Base-by-base conservation (phyloP, 176 grass and related monocot genomes). In the Juncus inflexus region DNA sequence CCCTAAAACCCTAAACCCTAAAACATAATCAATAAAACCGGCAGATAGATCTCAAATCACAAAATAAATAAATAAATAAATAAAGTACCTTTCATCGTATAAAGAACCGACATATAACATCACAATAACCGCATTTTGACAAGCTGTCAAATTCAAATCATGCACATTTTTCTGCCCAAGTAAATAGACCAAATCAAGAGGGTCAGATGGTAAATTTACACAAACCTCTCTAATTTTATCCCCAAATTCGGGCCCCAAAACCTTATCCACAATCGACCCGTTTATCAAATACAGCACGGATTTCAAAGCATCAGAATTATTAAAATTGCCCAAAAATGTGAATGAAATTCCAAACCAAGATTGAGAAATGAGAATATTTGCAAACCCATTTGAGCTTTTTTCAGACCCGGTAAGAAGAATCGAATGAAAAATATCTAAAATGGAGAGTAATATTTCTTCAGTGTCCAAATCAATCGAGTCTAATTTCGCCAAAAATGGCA, bases 301-400 rank as follows among this genome's bases (percentile, higher is more conserved):
- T 83, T 86, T 96, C 73, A 96, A 79, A 85, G 59, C 64, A 43
- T 83, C 82, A 10, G 83, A 79, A 28, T 9, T 9, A 72, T 84
- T 74, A 89, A 91, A 96, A 67, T 91, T 64, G 52, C 87, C 92
- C 66, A 96, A 80, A 64, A 85, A 83, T 64, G 84, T 87, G 81
- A 91, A 96, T 45, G 87, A 91, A 50, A 96, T 76, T 61, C 74
- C 74, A 71, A 96, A 96, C 92, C 87, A 96, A 79, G 82, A 91
- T 52, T 87, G 86, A 4, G 66, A 83, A 12, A 67, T 70, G 52
- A 96, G 74, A 41, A 75, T 60, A 52, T 87, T 78, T 72, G 92
- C 82, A 79, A 96, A 91, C 38, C 72, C 66, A 12, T 69, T 37
- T 3, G 80, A 52, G 52, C 74, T 77, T 50, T 75, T 77, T 3